Evolutionary conservation across 257 asterid species (phyloP), one percentile per base, ranked within the genome.

Genomic region (Hygrophila difformis): DNA sequence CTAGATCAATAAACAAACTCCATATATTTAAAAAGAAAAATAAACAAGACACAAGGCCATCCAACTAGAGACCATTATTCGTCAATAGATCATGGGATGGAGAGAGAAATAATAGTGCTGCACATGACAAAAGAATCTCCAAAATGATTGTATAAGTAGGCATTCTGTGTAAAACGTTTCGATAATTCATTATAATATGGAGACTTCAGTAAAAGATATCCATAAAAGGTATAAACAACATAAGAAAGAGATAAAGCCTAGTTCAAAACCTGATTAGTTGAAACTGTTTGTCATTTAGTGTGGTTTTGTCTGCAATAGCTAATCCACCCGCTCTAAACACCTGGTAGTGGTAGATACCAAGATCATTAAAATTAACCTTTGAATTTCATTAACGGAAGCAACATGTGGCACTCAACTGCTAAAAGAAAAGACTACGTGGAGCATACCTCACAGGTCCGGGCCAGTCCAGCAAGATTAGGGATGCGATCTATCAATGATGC

Each of bases 401-500:
- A 49, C 49, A 54, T n/a, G 31, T 26, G 31, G 8, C 4, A 26
- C 8, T 26, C 31, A 3, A 26, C 4, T 26, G 31, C 7, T 26
- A 26, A 39, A 13, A 28, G 15, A 35, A 59, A 59, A 39, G 50
- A 26, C 8, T 26, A 26, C 14, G 43, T 48, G 17, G 18, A 33
- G 46, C 62, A 51, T 40, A 87, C 95, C 87, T 88, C 97, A 73
- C 95, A 88, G 28, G 93, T 88, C 33, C 97, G 80, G 26, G 93
- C 89, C 69, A 88, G 71, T 45, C 97, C 97, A 66, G 97, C 97
- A 59, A 88, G 95, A 77, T 88, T 88, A 47, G 97, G 97, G 64
- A 88, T 81, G 51, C 97, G 80, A 59, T 88, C 97, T 69, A 88
- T 64, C 26, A 88, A 73, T 62, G 97, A 88, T 54, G 95, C 97